Percentiles rank a stretch among this genome's conserved stretches.
phyloP scores from a whole-genome alignment of 129 eudicot species.

The Scalesia atractyloides region DNA sequence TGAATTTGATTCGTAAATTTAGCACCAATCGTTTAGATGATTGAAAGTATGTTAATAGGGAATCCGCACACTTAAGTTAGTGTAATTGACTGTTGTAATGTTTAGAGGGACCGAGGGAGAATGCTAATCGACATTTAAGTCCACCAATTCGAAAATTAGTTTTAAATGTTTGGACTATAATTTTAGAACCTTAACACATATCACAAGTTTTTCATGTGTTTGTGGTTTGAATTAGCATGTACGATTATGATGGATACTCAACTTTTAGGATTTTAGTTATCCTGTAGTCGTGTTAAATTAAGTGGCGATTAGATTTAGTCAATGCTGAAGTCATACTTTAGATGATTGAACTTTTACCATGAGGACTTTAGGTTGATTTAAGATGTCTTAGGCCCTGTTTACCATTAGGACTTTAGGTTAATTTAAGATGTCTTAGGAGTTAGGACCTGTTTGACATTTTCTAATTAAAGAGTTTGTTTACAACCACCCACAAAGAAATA shows the following conservation, averaged over 20 bases:
- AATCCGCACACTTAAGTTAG: constrained; percentile 9
- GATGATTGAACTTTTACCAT: neutral
- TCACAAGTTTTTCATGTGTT: neutral
- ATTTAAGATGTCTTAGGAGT: no score
- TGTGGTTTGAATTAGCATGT: constrained; percentile 5
- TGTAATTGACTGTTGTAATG: constrained; percentile 20
- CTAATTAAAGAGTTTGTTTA: no score
- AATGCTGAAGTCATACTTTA: no score
- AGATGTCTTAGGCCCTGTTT: no score
- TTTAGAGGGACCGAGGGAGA: constrained; percentile 1
- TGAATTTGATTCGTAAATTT: neutral
- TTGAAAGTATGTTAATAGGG: neutral
- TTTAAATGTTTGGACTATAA: neutral
- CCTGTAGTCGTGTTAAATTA: neutral
- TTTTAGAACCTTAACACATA: no score
- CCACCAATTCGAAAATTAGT: neutral
- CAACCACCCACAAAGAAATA: neutral
- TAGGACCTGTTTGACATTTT: no score
- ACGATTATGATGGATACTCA: neutral
- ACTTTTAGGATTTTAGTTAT: neutral
- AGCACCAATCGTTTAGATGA: neutral
- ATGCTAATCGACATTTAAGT: neutral
- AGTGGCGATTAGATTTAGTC: neutral
- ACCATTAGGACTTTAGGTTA: neutral
- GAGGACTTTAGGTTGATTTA: neutral